Evolutionary conservation across 345 rosid genomes (phyloP).

Genomic region (Eucalyptus curtisii): DNA sequence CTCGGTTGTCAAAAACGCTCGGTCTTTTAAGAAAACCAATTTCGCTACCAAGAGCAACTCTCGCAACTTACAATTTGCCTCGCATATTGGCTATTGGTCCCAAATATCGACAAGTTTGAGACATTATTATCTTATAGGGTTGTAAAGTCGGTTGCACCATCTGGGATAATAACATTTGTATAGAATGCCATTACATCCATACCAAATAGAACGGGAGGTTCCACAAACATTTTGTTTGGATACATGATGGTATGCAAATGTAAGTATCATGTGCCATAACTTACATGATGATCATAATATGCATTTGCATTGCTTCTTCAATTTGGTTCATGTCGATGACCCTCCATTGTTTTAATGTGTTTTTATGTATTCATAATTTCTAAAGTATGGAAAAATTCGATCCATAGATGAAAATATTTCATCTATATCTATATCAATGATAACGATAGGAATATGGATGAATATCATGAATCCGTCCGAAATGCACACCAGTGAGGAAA

Average conservation of each 20-base stretch:
- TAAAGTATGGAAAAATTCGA: not conserved
- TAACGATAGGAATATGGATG: not conserved
- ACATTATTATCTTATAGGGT: not conserved
- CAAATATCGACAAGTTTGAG: not conserved
- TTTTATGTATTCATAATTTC: not conserved
- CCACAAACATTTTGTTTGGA: not conserved
- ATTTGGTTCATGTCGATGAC: not conserved
- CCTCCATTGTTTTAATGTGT: not conserved
- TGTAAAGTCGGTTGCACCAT: not conserved
- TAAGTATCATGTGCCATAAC: not conserved
- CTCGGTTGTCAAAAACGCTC: not conserved
- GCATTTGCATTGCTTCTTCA: not conserved
- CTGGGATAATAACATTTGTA: not conserved
- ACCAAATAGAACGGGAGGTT: not conserved
- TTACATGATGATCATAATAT: not conserved
- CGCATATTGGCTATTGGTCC: not conserved
- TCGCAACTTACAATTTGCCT: not conserved
- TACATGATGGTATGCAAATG: not conserved
- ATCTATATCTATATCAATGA: not conserved
- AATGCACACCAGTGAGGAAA: not conserved
- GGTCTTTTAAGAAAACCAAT: not conserved
- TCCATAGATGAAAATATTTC: not conserved
- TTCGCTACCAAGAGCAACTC: not conserved
- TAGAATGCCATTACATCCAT: not conserved
- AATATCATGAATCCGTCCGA: not conserved